A percentile compares a stretch with the other conserved stretches of the same genome.
These are phyloP conservation scores for Musa schizocarpa DNA, from an alignment of 176 grass and related monocot genomes.

Conservation along the genomic window DNA sequence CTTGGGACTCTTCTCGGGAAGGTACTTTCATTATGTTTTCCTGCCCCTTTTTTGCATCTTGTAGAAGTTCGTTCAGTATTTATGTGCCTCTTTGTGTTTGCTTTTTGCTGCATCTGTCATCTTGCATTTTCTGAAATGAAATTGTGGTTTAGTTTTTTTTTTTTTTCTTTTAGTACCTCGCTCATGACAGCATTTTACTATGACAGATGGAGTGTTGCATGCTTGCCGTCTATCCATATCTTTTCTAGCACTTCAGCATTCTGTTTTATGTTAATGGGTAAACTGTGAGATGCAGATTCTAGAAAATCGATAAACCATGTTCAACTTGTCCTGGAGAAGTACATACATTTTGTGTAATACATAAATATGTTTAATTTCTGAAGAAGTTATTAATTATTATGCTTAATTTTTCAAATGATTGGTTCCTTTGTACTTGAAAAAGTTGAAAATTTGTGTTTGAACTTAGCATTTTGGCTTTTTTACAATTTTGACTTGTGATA, in stretches of 20 bases:
- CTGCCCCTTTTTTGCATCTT: not conserved
- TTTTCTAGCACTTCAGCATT: not conserved
- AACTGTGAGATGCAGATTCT: too few species aligned
- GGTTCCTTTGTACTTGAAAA: too few species aligned
- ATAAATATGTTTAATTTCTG: too few species aligned
- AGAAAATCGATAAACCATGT: too few species aligned
- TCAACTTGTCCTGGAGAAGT: too few species aligned
- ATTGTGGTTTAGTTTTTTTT: not conserved
- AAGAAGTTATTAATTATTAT: too few species aligned
- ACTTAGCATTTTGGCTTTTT: too few species aligned
- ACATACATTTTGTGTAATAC: too few species aligned
- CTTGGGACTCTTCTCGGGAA: slow-evolving; percentile 94
- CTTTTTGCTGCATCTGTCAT: not conserved
- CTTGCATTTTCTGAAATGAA: not conserved
- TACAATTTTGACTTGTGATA: too few species aligned
- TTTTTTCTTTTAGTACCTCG: not conserved
- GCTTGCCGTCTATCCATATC: not conserved
- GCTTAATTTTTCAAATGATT: too few species aligned
- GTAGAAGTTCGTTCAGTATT: not conserved
- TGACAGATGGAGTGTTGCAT: not conserved
- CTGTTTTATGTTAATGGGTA: not conserved
- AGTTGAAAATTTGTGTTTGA: too few species aligned
- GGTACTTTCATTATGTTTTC: slow-evolving; percentile 37
- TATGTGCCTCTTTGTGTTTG: not conserved
- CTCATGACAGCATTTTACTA: not conserved